phyloP scores from a whole-genome alignment of 176 grass and related monocot genomes.

The Oryza rufipogon region DNA sequence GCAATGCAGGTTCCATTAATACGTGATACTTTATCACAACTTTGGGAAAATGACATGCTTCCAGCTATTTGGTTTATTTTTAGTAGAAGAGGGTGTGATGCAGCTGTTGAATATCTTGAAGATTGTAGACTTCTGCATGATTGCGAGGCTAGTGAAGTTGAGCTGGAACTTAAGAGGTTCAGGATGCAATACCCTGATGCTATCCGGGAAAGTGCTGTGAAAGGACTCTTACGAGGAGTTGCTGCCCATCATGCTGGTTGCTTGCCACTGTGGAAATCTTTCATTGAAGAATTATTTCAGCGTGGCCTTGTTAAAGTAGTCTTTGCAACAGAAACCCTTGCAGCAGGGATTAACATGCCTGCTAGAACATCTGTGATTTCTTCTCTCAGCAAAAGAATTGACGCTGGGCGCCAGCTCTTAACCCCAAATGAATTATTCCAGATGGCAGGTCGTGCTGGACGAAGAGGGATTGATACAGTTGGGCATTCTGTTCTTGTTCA shows the following conservation, averaged over 20 bases:
- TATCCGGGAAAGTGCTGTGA: slow-evolving; percentile 76
- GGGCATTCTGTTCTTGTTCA: slow-evolving; percentile 95
- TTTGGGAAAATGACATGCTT: slow-evolving; percentile 86
- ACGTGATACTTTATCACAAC: slow-evolving; percentile 86
- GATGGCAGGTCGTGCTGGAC: slow-evolving; percentile 96
- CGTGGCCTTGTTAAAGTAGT: slow-evolving; percentile 95
- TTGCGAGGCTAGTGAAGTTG: slow-evolving; percentile 88
- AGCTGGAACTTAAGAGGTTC: slow-evolving; percentile 90
- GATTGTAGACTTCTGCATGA: slow-evolving; percentile 94
- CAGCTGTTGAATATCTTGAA: slow-evolving; percentile 94
- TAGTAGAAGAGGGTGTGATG: slow-evolving; percentile 98
- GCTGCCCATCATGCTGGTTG: slow-evolving; percentile 98
- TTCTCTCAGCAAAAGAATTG: slow-evolving; percentile 80
- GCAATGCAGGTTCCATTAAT: slow-evolving; percentile 89
- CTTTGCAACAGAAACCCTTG: slow-evolving; percentile 97
- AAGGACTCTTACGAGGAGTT: slow-evolving; percentile 85
- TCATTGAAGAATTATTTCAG: slow-evolving; percentile 96
- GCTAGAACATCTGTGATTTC: slow-evolving; percentile 90
- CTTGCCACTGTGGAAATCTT: slow-evolving; percentile 97
- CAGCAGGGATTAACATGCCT: slow-evolving; percentile 99
- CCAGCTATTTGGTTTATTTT: slow-evolving; percentile 99
- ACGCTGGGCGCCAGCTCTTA: slow-evolving; percentile 77
- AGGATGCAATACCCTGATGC: slow-evolving; percentile 94
- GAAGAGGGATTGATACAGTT: slow-evolving; percentile 94
- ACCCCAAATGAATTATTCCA: slow-evolving; percentile 88